Base-by-base conservation (phyloP, 2,329 filamentous ascomycete species). In the Colletotrichum coccodes region DNA sequence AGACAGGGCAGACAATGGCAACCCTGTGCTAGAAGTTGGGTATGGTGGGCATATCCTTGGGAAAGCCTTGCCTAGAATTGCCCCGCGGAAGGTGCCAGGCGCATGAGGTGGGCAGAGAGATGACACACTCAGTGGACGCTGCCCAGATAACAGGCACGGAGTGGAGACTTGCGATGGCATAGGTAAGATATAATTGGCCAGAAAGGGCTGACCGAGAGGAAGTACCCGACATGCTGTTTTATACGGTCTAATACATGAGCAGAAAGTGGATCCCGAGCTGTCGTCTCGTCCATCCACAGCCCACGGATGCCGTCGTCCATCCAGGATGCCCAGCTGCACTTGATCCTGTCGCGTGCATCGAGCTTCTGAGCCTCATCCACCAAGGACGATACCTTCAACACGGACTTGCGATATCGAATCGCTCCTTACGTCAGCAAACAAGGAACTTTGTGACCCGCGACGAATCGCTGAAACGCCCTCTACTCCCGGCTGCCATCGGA, bases 291-390 rank as follows among this genome's bases (percentile, higher is more conserved):
- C 66, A 50, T 44, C 61, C 65, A 65, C 40, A 36, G 21, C 11
- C 16, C 7, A 38, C 38, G 4, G n/a, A 14, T 44, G n/a, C 56
- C 18, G 40, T 23, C 38, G 30, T 54, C 40, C 65, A 38, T 16
- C 60, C 60, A 54, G 32, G 26, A 49, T 56, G 32, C 28, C 11
- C 50, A 50, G 42, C 42, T 67, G 59, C 64, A 52, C 40, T 60
- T 38, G 61, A 68, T 56, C 54, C 49, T 49, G 64, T 67, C 64
- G 59, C 64, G 59, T 67, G 59, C 64, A 60, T 68, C 62, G 21
- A 63, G 23, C 36, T 18, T 23, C 34, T 34, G 66, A 66, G 61
- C 66, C 49, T 66, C 61, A 66, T 34, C 21, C 42, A 23, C n/a
- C 50, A 16, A 53, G 30, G 50, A 50, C 50, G 23, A 58, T 30